A percentile compares a stretch with the other conserved stretches of the same genome.
phyloP scores from a whole-genome alignment of 164 flowering plant species.

The Macadamia integrifolia region DNA sequence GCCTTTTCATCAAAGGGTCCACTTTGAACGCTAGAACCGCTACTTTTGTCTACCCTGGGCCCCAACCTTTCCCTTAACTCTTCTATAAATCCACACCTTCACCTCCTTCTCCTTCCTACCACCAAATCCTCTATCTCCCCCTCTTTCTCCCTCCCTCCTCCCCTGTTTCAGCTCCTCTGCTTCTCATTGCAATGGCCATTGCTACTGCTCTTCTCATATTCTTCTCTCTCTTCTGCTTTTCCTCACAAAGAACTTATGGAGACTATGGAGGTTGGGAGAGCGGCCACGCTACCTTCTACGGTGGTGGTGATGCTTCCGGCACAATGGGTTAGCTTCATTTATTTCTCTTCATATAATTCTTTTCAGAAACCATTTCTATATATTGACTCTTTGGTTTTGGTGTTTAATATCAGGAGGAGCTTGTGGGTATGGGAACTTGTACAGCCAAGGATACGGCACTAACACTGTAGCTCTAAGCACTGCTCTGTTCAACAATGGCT shows the following conservation, averaged over 20 bases:
- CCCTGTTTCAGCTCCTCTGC: too few relatives aligned
- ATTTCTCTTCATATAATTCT: not conserved
- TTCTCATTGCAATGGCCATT: not conserved
- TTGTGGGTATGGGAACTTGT: constrained; percentile 41
- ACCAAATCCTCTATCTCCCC: too few relatives aligned
- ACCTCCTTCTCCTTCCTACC: not conserved
- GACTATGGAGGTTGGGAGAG: constrained; percentile 26
- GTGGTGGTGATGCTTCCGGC: constrained; percentile 39
- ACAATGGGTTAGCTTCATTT: constrained; percentile 30
- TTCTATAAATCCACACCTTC: not conserved
- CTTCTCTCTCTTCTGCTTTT: constrained; percentile 4
- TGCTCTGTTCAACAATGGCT: constrained; percentile 37
- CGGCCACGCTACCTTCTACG: constrained; percentile 42
- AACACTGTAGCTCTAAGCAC: constrained; percentile 41
- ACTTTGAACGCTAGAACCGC: not conserved
- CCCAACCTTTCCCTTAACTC: too few relatives aligned
- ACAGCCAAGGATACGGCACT: constrained; percentile 39
- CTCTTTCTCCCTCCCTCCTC: not conserved
- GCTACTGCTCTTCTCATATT: constrained; percentile 5
- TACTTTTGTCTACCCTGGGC: not conserved
- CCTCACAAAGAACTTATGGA: constrained; percentile 8
- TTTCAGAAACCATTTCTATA: too few relatives aligned
- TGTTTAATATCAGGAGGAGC: constrained; percentile 27
- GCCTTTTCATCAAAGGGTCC: not conserved
- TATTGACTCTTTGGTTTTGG: not conserved